Base-by-base conservation (phyloP, 352 stramenopile genomes). In the Plasmopara viticola region DNA sequence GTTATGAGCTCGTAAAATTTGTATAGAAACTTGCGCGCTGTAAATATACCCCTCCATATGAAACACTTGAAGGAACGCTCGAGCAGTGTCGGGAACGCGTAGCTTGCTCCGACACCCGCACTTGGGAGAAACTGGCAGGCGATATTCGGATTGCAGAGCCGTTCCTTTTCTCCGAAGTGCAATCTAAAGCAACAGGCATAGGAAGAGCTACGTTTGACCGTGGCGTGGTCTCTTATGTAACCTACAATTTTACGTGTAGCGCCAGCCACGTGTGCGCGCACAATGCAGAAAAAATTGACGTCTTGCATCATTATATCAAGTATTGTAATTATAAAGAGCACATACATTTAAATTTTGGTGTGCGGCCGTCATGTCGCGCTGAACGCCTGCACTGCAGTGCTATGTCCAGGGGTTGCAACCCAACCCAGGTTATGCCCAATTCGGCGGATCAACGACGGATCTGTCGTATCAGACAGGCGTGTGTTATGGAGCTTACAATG, bases 321-420 rank as follows among this genome's bases (percentile, higher is more conserved):
- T 25, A 3, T 25, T 25, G 1, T 25, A 3, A 8, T 2, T 15
- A 17, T 13, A 17, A 15, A 41, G 5, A 41, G 6, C 10, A 35
- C 0, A 15, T 13, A 18, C n/a, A 8, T 15, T 17, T 8, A 15
- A 15, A 1, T 15, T 17, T 35, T n/a, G 6, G 12, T 25, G 45
- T 30, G n/a, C 20, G 15, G 29, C 48, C 29, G 38, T 59, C 58
- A 58, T 65, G 52, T 61, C 46, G 41, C 56, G 15, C 45, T 53
- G 28, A 41, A 30, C 48, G 50, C 39, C 60, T 58, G 35, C 51
- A 48, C 49, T 39, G 10, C 56, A 34, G 51, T 58, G 60, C 51
- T 64, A 43, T 68, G 51, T 65, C 28, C 47, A 61, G 17, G 47
- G 56, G 51, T 41, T 64, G 50, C 60, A 68, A 54, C 41, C 49